Conservation (phyloP, 345 rosid species). For the Clarkia xantiana region DNA sequence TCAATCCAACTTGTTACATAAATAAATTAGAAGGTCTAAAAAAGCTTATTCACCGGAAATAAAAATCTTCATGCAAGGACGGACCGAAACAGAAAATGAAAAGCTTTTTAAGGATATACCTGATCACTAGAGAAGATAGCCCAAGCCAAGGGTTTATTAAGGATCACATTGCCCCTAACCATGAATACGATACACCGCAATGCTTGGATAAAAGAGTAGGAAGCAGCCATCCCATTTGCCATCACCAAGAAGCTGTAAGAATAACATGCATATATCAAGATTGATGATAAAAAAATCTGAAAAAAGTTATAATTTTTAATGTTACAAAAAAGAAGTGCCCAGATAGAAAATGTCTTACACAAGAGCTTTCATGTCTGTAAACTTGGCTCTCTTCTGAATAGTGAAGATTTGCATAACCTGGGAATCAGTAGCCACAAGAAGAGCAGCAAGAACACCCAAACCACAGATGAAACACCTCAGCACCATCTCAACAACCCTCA, state of each 20-base stretch:
- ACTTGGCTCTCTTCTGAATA: slow-evolving; percentile 55
- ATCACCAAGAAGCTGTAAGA: slow-evolving; percentile 60
- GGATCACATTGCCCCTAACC: slow-evolving; percentile 48
- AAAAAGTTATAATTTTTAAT: neutral
- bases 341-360: slow-evolving; percentile 35
- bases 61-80: too few species aligned
- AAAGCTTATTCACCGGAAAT: too few species aligned
- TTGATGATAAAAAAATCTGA: neutral
- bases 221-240: slow-evolving; percentile 57
- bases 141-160: slow-evolving; percentile 76
- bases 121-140: slow-evolving; percentile 79
- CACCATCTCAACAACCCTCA: slow-evolving; percentile 56
- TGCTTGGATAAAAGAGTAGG: slow-evolving; percentile 61
- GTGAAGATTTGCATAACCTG: slow-evolving; percentile 64
- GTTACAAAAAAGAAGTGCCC: neutral
- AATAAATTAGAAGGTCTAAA: too few species aligned
- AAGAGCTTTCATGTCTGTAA: slow-evolving; percentile 87
- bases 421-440: slow-evolving; percentile 58
- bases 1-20: too few species aligned
- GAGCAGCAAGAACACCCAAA: slow-evolving; percentile 38
- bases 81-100: too few species aligned
- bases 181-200: slow-evolving; percentile 55
- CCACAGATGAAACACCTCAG: slow-evolving; percentile 55
- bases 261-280: neutral
- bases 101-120: slow-evolving; percentile 15